These are phyloP conservation scores for Juglanconis sp. DNA, from an alignment of 2,329 filamentous ascomycete species.

Conservation along the genomic window DNA sequence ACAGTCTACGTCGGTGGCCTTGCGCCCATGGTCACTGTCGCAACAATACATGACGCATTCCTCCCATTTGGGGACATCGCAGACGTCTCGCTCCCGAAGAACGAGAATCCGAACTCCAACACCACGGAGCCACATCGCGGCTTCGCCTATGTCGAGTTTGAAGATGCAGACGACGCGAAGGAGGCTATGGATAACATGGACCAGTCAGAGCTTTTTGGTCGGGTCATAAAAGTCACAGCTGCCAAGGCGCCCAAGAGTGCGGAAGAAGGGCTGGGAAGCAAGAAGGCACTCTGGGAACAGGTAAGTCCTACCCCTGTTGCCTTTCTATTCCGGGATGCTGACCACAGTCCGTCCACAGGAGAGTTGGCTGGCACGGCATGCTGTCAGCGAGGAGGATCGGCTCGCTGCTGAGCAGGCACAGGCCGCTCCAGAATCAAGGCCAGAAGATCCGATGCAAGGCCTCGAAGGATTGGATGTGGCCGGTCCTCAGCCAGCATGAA, in stretches of 20 bases:
- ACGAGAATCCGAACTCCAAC: slow-evolving; percentile 77
- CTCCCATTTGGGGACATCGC: slow-evolving; percentile 95
- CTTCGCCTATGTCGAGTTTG: slow-evolving; percentile 96
- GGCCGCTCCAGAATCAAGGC: slow-evolving; percentile 46
- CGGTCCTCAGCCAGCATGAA: slow-evolving; percentile 71
- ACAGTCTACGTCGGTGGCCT: slow-evolving; percentile 93
- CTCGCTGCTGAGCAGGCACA: slow-evolving; percentile 54
- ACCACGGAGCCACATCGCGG: slow-evolving; percentile 79
- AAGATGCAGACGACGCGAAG: slow-evolving; percentile 77
- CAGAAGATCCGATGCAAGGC: slow-evolving; percentile 90
- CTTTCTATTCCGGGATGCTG: slow-evolving; percentile 13
- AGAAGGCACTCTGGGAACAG: slow-evolving; percentile 96
- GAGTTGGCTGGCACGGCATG: slow-evolving; percentile 86
- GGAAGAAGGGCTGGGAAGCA: slow-evolving; percentile 84
- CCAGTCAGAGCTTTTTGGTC: slow-evolving; percentile 89
- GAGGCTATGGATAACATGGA: slow-evolving; percentile 99
- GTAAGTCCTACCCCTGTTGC: slow-evolving; percentile 47
- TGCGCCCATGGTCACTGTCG: slow-evolving; percentile 70
- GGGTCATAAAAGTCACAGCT: slow-evolving; percentile 84
- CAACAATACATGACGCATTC: slow-evolving; percentile 84
- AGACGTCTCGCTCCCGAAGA: slow-evolving; percentile 85
- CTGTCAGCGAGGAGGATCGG: slow-evolving; percentile 76
- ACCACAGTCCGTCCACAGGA: slow-evolving; percentile 56
- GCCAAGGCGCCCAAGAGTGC: slow-evolving; percentile 90
- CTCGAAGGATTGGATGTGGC: slow-evolving; percentile 91